Evolutionary conservation across 140 eudicot species (phyloP).

Genomic region (Cichorium intybus): DNA sequence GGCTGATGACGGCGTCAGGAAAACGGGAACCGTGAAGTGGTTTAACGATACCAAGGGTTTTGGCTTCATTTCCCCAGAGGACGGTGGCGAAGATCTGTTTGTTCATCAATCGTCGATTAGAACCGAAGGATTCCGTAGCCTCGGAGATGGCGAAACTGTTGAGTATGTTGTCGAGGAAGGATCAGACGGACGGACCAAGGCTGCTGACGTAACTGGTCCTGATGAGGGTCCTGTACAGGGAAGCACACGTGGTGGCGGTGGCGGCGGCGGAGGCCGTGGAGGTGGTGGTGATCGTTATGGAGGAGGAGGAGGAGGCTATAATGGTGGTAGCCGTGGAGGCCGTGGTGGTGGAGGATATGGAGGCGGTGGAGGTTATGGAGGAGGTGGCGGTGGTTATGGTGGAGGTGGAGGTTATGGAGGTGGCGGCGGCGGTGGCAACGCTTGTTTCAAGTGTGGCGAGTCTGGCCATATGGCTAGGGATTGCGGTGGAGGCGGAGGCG

Average conservation of each 20-base stretch:
- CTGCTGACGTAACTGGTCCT: slow-evolving; percentile 40
- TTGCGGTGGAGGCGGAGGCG: slow-evolving; percentile 26
- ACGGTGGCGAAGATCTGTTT: slow-evolving; percentile 36
- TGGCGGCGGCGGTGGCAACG: slow-evolving; percentile 7
- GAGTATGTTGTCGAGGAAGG: slow-evolving; percentile 34
- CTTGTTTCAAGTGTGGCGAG: not conserved
- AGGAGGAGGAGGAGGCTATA: slow-evolving; percentile 19
- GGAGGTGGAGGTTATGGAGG: slow-evolving; percentile 8
- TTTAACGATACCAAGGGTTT: slow-evolving; percentile 38
- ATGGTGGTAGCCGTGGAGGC: slow-evolving; percentile 16
- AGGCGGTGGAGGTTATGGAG: slow-evolving; percentile 12
- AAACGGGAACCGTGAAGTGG: slow-evolving; percentile 37
- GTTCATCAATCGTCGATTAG: slow-evolving; percentile 35
- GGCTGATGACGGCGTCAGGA: slow-evolving; percentile 30
- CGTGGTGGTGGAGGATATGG: not conserved
- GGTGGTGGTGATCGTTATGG: slow-evolving; percentile 16
- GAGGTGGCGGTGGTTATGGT: not conserved
- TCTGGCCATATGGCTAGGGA: not conserved
- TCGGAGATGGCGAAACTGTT: slow-evolving; percentile 35
- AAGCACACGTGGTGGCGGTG: slow-evolving; percentile 34
- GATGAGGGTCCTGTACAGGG: slow-evolving; percentile 33
- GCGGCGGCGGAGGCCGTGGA: slow-evolving; percentile 22
- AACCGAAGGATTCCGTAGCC: slow-evolving; percentile 28
- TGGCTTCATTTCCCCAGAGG: slow-evolving; percentile 36
- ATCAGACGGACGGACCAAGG: slow-evolving; percentile 35